These are phyloP conservation scores for Microsporum canis DNA, from an alignment of 2,329 filamentous ascomycete genomes.

Conservation along the genomic window DNA sequence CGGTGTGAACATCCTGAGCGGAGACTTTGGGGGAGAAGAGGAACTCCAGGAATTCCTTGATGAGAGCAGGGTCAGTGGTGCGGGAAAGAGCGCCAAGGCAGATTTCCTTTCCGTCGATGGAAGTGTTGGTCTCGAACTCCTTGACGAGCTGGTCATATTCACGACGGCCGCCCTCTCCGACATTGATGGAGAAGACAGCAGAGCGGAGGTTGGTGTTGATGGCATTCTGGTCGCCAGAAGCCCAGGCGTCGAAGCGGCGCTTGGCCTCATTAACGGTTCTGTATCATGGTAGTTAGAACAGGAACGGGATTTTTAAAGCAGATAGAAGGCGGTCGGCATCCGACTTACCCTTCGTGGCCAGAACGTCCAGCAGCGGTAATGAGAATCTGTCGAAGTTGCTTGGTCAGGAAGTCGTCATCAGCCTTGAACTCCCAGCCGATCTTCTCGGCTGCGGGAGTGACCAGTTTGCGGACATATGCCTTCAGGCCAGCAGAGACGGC, in stretches of 20 bases:
- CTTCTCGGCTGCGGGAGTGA: conserved; percentile 61
- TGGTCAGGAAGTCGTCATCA: conserved; percentile 68
- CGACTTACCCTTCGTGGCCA: conserved; percentile 58
- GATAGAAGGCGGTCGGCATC: conserved; percentile 11
- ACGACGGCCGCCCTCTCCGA: conserved; percentile 59
- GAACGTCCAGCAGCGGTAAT: conserved; percentile 63
- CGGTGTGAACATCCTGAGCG: conserved; percentile 75
- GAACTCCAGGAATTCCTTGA: conserved; percentile 57
- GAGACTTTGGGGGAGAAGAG: conserved; percentile 76
- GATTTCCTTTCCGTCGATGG: conserved; percentile 85
- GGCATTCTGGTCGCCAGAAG: conserved; percentile 48
- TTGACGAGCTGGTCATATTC: conserved; percentile 68
- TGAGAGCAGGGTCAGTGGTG: conserved; percentile 56
- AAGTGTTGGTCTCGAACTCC: conserved; percentile 71
- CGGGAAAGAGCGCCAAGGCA: conserved; percentile 65
- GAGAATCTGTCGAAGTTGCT: conserved; percentile 71
- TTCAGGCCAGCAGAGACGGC: conserved; percentile 60
- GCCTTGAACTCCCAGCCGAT: conserved; percentile 77
- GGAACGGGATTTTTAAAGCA: neutral
- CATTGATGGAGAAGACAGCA: conserved; percentile 66
- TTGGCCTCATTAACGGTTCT: conserved; percentile 62
- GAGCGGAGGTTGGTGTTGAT: conserved; percentile 73
- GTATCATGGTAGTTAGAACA: conserved; percentile 10
- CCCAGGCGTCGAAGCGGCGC: conserved; percentile 70
- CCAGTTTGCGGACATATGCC: conserved; percentile 66